Percentiles rank a stretch among this genome's conserved stretches.
These are phyloP conservation scores for Colletotrichum melonis DNA, from an alignment of 2,329 filamentous ascomycete genomes.

Conservation along the genomic window DNA sequence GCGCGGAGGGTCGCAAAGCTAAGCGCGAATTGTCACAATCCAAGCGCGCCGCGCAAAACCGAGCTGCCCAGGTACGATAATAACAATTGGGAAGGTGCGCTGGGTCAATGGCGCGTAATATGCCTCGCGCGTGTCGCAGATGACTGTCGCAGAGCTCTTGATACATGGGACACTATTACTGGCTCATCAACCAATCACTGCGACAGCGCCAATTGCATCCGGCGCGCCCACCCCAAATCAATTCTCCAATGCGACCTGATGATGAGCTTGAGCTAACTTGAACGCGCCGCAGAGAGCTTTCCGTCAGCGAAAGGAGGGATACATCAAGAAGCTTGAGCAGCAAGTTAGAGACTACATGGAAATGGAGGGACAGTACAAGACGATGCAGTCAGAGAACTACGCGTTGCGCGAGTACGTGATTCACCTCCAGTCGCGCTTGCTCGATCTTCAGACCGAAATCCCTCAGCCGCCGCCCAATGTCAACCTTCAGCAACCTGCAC, in stretches of 20 bases:
- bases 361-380: conserved; percentile 82
- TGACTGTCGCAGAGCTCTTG: neutral
- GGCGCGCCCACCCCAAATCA: neutral
- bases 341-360: conserved; percentile 85
- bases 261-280: conserved; percentile 41
- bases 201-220: neutral
- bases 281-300: conserved; percentile 80
- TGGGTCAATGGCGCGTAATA: conserved; percentile 14
- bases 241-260: neutral
- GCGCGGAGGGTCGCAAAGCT: conserved; percentile 74
- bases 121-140: conserved; percentile 1
- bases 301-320: conserved; percentile 95
- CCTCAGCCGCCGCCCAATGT: conserved; percentile 86
- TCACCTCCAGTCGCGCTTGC: conserved; percentile 84
- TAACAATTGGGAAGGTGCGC: neutral
- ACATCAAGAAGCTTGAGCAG: conserved; percentile 97
- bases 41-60: conserved; percentile 95
- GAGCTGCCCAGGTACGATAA: conserved; percentile 85
- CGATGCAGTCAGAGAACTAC: conserved; percentile 89
- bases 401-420: conserved; percentile 93
- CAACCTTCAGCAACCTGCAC: conserved; percentile 69
- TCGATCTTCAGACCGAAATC: conserved; percentile 85
- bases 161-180: conserved; percentile 29
- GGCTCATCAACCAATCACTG: neutral
- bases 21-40: conserved; percentile 95